Evolutionary conservation across 768 basidiomycete genomes (phyloP).

Genomic region (Xerocomellus chrysenteron): DNA sequence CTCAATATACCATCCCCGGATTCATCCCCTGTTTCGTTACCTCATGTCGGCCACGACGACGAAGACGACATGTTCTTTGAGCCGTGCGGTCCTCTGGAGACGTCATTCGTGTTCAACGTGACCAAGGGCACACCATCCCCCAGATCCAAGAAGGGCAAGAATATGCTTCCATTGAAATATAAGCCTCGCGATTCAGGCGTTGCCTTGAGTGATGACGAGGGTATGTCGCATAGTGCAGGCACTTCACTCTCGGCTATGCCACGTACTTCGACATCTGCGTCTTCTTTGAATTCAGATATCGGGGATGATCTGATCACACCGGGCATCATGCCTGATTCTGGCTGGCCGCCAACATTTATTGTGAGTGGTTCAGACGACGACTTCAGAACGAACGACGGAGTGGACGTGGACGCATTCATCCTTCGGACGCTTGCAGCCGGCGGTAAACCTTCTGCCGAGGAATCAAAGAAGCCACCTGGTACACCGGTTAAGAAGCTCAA

Average conservation of each 20-base stretch:
- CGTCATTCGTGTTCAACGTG: slow-evolving; percentile 58
- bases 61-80: slow-evolving; percentile 62
- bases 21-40: slow-evolving; percentile 45
- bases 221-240: slow-evolving; percentile 18
- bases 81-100: slow-evolving; percentile 40
- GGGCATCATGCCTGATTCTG: slow-evolving; percentile 56
- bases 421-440: slow-evolving; percentile 62
- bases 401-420: slow-evolving; percentile 70
- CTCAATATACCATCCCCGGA: slow-evolving; percentile 45
- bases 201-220: slow-evolving; percentile 60
- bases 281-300: slow-evolving; percentile 54
- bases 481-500: slow-evolving; percentile 80
- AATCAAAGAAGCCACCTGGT: slow-evolving; percentile 65
- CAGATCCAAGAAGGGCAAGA: slow-evolving; percentile 30
- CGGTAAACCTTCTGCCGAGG: slow-evolving; percentile 44
- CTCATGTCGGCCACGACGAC: slow-evolving; percentile 35
- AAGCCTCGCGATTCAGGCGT: slow-evolving; percentile 69
- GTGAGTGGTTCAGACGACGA: slow-evolving; percentile 44
- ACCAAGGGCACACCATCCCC: slow-evolving; percentile 60
- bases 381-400: slow-evolving; percentile 24
- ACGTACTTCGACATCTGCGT: slow-evolving; percentile 60
- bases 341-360: slow-evolving; percentile 56
- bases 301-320: slow-evolving; percentile 76
- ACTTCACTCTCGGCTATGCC: slow-evolving; percentile 43
- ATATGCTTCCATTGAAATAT: slow-evolving; percentile 62